Evolutionary conservation across 306 rosid genomes (phyloP).

Genomic region (Malus sieversii): DNA sequence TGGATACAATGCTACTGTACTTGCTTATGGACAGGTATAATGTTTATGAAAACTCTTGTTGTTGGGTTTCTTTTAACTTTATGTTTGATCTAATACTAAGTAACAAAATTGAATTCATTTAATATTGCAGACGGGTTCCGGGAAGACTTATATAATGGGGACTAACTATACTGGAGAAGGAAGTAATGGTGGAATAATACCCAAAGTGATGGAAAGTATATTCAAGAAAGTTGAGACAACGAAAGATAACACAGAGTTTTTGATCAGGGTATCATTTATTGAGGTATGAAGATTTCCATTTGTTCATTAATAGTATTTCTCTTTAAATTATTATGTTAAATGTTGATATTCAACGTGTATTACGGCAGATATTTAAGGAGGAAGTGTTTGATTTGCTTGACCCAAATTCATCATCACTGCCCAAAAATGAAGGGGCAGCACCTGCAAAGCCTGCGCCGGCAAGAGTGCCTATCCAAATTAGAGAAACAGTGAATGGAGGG

Average conservation of each 20-base stretch:
- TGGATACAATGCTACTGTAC: constrained; percentile 94
- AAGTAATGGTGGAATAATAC: constrained; percentile 60
- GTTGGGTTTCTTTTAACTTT: not conserved
- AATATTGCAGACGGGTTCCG: constrained; percentile 76
- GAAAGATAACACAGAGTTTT: constrained; percentile 47
- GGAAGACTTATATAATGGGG: constrained; percentile 63
- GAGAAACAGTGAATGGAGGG: constrained; percentile 80
- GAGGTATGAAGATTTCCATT: constrained; percentile 42
- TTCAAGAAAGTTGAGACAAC: constrained; percentile 39
- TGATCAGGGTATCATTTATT: constrained; percentile 78
- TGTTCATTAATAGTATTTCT: not conserved
- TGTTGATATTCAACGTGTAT: constrained; percentile 3
- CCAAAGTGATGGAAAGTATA: constrained; percentile 62
- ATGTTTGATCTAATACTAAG: not conserved
- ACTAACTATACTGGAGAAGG: constrained; percentile 67
- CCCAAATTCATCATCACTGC: constrained; percentile 26
- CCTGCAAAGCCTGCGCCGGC: constrained; percentile 36
- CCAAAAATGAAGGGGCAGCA: constrained; percentile 43
- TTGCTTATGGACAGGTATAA: constrained; percentile 92
- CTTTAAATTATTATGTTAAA: not conserved
- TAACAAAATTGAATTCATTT: not conserved
- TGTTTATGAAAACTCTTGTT: not conserved
- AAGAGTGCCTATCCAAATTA: constrained; percentile 79
- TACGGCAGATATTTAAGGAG: constrained; percentile 76
- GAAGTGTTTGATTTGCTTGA: constrained; percentile 89